Percentiles rank a stretch among this genome's conserved stretches.
Evolutionary conservation across 116 monocot species (phyloP).

Genomic region (Trichopus zeylanicus): DNA sequence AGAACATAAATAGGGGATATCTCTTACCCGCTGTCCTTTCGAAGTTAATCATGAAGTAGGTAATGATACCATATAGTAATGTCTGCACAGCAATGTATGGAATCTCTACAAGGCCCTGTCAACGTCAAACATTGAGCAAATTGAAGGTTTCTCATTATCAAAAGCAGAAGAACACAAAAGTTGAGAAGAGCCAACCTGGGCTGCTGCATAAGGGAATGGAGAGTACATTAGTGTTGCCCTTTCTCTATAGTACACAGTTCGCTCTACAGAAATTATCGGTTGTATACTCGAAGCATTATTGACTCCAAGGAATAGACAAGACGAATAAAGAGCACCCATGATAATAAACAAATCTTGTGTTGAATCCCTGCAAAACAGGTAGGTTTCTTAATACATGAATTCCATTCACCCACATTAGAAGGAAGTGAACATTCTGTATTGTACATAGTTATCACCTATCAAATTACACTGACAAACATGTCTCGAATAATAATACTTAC

Average conservation of each 20-base stretch:
- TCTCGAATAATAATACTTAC: too few species aligned
- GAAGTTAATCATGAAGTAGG: slow-evolving; percentile 57
- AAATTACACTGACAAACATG: too few species aligned
- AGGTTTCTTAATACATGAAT: background rate
- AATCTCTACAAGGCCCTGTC: slow-evolving; percentile 54
- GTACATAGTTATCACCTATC: too few species aligned
- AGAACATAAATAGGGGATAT: background rate
- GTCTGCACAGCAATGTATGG: slow-evolving; percentile 44
- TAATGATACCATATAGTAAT: slow-evolving; percentile 40
- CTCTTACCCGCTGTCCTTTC: slow-evolving; percentile 27
- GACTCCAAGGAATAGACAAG: slow-evolving; percentile 47
- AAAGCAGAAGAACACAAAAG: background rate
- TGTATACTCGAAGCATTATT: slow-evolving; percentile 47
- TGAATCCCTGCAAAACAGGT: slow-evolving; percentile 22
- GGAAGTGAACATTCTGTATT: too few species aligned
- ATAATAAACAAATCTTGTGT: slow-evolving; percentile 31
- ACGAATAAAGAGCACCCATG: slow-evolving; percentile 48
- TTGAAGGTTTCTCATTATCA: background rate
- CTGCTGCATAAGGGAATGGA: slow-evolving; percentile 43
- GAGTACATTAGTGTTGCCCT: slow-evolving; percentile 51
- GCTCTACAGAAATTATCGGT: slow-evolving; percentile 43
- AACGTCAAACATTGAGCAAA: background rate
- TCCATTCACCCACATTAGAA: background rate
- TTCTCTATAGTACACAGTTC: slow-evolving; percentile 55
- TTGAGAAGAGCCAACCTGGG: slow-evolving; percentile 32